Evolutionary conservation across 2,329 filamentous ascomycete genomes (phyloP), one percentile per base, ranked within the genome.

Genomic region (Lojkania enalia): DNA sequence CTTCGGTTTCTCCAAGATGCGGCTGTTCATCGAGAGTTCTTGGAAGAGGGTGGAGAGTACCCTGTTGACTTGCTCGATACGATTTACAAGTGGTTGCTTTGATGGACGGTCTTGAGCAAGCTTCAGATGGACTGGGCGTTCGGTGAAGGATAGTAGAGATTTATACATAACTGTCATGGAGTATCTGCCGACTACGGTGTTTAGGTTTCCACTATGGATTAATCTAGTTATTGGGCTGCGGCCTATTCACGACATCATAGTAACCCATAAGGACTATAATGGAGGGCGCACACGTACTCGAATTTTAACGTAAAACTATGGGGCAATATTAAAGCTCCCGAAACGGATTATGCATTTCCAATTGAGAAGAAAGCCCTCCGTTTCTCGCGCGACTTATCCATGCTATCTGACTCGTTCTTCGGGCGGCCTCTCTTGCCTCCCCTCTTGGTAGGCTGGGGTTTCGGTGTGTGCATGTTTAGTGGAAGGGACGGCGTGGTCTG

Each of bases 391-490:
- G 55, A 58, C 30, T 63, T 51, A 27, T 67, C 57, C 3, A 53
- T 46, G 11, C 49, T 32, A 5, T 29, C 35, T 1, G 35, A n/a
- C 14, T 67, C 64, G 15, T 50, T 59, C 46, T 54, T 65, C 3
- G 61, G 51, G 2, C 65, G 54, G 0, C 58, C 61, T 13, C 65
- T 52, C 49, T 69, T 69, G 0, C 60, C 56, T 57, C 42, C 57
- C 16, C 21, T 36, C 11, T 36, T 36, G 5, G 16, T 9, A 16
- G 30, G 7, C 9, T 20, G 9, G 6, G 9, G 19, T 5, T 5
- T 11, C 15, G 33, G 33, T 15, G 7, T 15, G 23, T n/a, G 7
- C 23, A 7, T 27, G 7, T 7, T 7, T 27, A 15, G 30, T 15
- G 31, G 20, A 12, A 7, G 7, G 3, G 33, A 9, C 3, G 60